A percentile compares a stretch with the other conserved stretches of the same genome.
Conservation (phyloP, 768 basidiomycete genomes). For the Xanthoconium stramineum region DNA sequence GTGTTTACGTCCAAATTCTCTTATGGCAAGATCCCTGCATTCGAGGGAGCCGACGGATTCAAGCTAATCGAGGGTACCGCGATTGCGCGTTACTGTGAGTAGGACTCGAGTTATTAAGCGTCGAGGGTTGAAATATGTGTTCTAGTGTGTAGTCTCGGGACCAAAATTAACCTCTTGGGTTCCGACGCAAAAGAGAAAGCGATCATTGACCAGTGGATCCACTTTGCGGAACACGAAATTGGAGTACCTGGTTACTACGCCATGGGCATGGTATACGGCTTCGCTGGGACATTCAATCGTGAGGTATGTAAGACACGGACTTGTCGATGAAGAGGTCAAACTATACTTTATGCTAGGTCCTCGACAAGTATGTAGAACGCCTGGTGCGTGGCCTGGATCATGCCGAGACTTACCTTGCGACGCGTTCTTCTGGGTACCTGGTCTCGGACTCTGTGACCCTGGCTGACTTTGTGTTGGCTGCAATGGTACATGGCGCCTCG, state of each 20-base stretch:
- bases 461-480: constrained; percentile 16
- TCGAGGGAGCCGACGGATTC: constrained; percentile 18
- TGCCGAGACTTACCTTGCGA: constrained; percentile 15
- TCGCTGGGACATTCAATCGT: background rate
- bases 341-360: background rate
- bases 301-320: constrained; percentile 1
- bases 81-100: constrained; percentile 21
- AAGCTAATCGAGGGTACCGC: constrained; percentile 11
- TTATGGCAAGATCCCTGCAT: constrained; percentile 20
- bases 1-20: background rate
- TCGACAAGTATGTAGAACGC: background rate
- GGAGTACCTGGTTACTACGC: background rate
- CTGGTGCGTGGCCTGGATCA: constrained; percentile 4
- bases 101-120: background rate
- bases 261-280: background rate
- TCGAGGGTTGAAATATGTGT: background rate
- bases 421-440: constrained; percentile 13
- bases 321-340: background rate
- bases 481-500: background rate
- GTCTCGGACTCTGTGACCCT: constrained; percentile 15
- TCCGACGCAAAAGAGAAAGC: constrained; percentile 6
- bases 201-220: constrained; percentile 19
- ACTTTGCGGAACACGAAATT: constrained; percentile 20
- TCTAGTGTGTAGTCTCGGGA: constrained; percentile 14
- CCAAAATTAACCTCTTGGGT: constrained; percentile 12